These are phyloP conservation scores for Dissophora ornata DNA, from an alignment of 192 early-diverging fungal species.

Conservation along the genomic window DNA sequence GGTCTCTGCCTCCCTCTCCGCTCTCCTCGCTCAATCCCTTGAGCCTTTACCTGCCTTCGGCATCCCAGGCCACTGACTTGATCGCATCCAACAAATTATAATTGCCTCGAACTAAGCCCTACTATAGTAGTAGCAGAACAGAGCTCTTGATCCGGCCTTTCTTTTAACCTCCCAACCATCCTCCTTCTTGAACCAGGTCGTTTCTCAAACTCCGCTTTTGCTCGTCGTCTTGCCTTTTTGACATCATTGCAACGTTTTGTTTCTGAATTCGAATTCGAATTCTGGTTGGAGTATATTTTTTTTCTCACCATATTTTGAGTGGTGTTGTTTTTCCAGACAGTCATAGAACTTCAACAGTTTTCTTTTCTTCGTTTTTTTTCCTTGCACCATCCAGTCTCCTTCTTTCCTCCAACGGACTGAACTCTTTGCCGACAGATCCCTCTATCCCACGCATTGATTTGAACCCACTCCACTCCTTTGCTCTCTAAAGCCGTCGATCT, in stretches of 20 bases:
- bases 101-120: too few relatives aligned
- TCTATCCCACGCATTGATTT: too few relatives aligned
- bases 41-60: neutral
- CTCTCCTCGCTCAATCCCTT: too few relatives aligned
- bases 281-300: constrained; percentile 1
- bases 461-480: too few relatives aligned
- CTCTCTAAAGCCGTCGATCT: too few relatives aligned
- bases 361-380: neutral
- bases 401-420: too few relatives aligned
- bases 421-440: too few relatives aligned
- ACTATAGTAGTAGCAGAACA: too few relatives aligned
- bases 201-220: neutral
- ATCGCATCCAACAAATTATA: constrained; percentile 1
- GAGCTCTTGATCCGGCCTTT: too few relatives aligned
- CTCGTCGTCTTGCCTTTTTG: neutral
- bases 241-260: neutral
- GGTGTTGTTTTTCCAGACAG: neutral
- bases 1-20: neutral
- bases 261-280: neutral
- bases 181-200: too few relatives aligned
- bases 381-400: neutral
- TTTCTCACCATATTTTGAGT: neutral
- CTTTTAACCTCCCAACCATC: too few relatives aligned
- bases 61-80: neutral
- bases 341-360: neutral